Evolutionary conservation across 345 rosid genomes (phyloP), one percentile per base, ranked within the genome.

Genomic region (Cardamine chenopodiifolia): DNA sequence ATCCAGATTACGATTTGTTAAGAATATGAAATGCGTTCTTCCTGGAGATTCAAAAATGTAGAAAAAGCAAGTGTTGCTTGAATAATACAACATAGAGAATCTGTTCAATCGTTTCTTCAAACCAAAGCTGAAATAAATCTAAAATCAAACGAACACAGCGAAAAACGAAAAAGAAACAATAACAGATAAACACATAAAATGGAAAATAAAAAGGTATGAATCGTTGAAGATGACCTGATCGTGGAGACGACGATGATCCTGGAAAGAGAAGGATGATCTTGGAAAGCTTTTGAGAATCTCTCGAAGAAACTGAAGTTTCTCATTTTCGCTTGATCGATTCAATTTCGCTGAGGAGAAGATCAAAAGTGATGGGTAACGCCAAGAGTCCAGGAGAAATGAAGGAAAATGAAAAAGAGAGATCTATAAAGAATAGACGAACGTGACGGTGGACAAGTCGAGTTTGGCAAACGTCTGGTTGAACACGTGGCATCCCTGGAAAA

Each of bases 181-280:
- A 61, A 34, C 9, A 63, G 2, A 23, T 29, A 31, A 34, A 28
- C 2, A 6, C 9, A 20, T 18, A 40, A 2, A 31, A 47, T 3
- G 13, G 44, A 26, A 34, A 35, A 13, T 3, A 49, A 67, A 76
- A 62, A 74, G 66, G 0, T 47, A 37, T 1, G 45, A 58, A 56
- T 25, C 50, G 42, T 23, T 12, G 74, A 59, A 13, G 48, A 22
- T 2, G 31, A 92, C 99, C 98, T 84, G 85, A 96, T 75, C 37
- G 99, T 76, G 87, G 89, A 86, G 84, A 92, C 76, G 68, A 90
- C 80, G 72, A 90, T 4, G 31, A 92, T 81, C 74, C 88, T 84
- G 32, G 98, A 80, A 72, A 92, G 82, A 35, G 83, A 83, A 71
- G 97, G 91, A 74, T 85, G 64, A 35, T 88, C 98, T 48, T 83